A percentile compares a stretch with the other conserved stretches of the same genome.
Conservation (phyloP, 1,284 basidiomycete genomes). For the Rhizoctonia solani region DNA sequence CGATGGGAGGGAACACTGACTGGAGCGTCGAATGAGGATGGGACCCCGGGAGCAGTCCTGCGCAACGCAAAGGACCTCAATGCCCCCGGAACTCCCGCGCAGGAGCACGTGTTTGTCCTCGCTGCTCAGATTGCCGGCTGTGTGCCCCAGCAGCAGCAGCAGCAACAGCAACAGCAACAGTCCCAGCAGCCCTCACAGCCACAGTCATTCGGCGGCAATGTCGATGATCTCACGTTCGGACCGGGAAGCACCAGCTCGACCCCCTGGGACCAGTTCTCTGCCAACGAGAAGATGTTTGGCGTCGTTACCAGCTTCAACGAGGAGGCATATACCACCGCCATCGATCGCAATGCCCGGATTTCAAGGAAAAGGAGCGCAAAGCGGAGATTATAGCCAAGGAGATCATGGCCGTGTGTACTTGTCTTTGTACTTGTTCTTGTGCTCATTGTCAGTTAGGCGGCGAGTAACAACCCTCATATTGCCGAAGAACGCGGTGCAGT, state of each 20-base stretch:
- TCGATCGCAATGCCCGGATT: slow-evolving; percentile 86
- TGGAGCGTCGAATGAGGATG: slow-evolving; percentile 65
- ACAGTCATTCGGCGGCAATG: slow-evolving; percentile 40
- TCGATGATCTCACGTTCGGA: slow-evolving; percentile 73
- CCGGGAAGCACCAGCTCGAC: slow-evolving; percentile 50
- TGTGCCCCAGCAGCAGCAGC: slow-evolving; percentile 65
- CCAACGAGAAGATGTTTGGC: slow-evolving; percentile 92
- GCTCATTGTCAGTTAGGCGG: slow-evolving; percentile 54
- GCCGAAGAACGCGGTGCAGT: slow-evolving; percentile 80
- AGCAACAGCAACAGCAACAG: slow-evolving; percentile 49
- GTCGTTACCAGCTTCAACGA: slow-evolving; percentile 92
- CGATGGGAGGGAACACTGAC: slow-evolving; percentile 72
- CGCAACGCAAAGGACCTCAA: slow-evolving; percentile 71
- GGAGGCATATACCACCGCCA: slow-evolving; percentile 92
- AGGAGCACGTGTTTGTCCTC: slow-evolving; percentile 68
- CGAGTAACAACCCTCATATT: slow-evolving; percentile 79
- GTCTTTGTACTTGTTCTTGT: slow-evolving; percentile 5
- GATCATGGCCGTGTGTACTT: slow-evolving; percentile 73
- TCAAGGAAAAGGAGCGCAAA: slow-evolving; percentile 84
- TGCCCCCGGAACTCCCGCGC: slow-evolving; percentile 63
- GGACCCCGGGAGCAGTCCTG: slow-evolving; percentile 67
- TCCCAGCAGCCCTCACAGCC: neutral
- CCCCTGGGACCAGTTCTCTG: slow-evolving; percentile 95
- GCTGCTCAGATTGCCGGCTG: slow-evolving; percentile 69
- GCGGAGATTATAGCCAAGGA: slow-evolving; percentile 90